Base-by-base conservation (phyloP, 2,329 filamentous ascomycete genomes). In the Alternaria sp. region DNA sequence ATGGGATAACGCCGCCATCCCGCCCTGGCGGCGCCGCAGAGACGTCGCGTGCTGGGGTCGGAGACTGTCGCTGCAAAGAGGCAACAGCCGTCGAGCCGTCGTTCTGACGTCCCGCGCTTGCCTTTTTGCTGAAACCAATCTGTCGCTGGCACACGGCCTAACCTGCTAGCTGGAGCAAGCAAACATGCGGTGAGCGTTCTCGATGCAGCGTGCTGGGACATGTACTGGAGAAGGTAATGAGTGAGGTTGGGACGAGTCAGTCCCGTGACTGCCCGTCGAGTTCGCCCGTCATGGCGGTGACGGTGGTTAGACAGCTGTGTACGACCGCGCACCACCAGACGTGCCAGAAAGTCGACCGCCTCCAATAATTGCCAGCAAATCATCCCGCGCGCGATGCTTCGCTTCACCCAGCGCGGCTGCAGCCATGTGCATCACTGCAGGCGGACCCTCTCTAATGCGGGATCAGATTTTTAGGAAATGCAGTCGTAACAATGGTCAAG, bases 1-100 rank as follows among this genome's bases (percentile, higher is more conserved):
- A 67, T 67, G 68, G 65, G 63, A 68, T 65, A 70, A 74, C 76
- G 74, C 73, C 75, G 75, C 73, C 69, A 77, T 76, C 75, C 61
- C 73, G 69, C 69, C 68, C 71, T 75, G 70, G 68, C 72, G 74
- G 74, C 70, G 72, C 73, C 72, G 61, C 66, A 66, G 66, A 59
- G 66, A 63, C 62, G 68, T 77, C 72, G 70, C 71, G 66, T 74
- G 70, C 67, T 55, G 67, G 65, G 66, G 57, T 64, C 73, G 73
- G 75, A 75, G 73, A 67, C 64, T 68, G 66, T 65, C 76, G 71
- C 76, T 76, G 59, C 59, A 72, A 76, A 63, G 62, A 62, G 73
- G 67, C 63, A 67, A 71, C 56, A 73, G 68, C 71, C 72, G 70
- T 65, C 62, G 65, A 67, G 69, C 68, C 71, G 71, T 69, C 62